Conservation (phyloP, 2,329 filamentous ascomycete species). For the Alternaria brassicicola region DNA sequence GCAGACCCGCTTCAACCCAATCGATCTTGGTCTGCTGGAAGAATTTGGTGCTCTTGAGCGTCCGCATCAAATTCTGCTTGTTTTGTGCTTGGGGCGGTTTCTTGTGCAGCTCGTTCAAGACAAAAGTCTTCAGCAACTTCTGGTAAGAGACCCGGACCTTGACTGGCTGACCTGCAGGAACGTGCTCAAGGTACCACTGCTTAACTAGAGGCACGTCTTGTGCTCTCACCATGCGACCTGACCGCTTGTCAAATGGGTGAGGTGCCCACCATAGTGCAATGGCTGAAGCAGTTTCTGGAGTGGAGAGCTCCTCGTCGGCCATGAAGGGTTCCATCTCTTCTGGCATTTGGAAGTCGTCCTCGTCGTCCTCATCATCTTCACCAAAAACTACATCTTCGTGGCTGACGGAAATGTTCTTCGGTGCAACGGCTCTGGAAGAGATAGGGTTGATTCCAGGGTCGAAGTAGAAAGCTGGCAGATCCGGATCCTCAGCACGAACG, state of each 20-base stretch:
- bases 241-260: conserved; percentile 91
- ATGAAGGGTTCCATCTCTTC: conserved; percentile 84
- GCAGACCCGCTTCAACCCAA: conserved; percentile 98
- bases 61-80: conserved; percentile 88
- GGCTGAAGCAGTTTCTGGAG: conserved; percentile 84
- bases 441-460: conserved; percentile 98
- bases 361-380: conserved; percentile 81
- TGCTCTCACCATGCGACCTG: conserved; percentile 93
- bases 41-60: conserved; percentile 95
- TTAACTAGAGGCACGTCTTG: conserved; percentile 97
- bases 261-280: conserved; percentile 98
- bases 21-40: conserved; percentile 99
- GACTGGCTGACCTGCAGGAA: conserved; percentile 86
- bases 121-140: conserved; percentile 93
- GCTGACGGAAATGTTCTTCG: conserved; percentile 89
- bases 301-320: conserved; percentile 85
- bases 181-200: conserved; percentile 98
- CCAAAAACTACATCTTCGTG: conserved; percentile 97
- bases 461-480: conserved; percentile 95
- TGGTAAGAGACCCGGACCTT: conserved; percentile 99
- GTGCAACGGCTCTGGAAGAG: conserved; percentile 89
- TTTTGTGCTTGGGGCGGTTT: conserved; percentile 94
- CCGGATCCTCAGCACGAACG: conserved; percentile 82
- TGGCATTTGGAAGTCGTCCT: conserved; percentile 83
- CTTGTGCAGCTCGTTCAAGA: conserved; percentile 95